Conservation (phyloP, 345 rosid genomes). For the Diplotaxis tenuifolia region DNA sequence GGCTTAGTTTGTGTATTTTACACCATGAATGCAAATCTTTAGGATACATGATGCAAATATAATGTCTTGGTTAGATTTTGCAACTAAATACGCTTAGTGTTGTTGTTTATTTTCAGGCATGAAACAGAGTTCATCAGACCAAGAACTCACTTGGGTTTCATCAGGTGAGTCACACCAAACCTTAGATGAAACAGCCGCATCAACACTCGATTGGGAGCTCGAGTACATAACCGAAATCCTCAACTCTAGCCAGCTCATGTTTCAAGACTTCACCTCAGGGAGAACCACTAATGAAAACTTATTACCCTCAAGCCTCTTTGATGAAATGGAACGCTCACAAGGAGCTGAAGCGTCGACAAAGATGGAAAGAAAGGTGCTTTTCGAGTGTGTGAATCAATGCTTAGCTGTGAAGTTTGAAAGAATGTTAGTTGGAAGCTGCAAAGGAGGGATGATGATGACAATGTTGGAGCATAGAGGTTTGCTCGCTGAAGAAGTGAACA, state of each 20-base stretch:
- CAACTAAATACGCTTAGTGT: conserved; percentile 15
- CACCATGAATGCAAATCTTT: conserved; percentile 8
- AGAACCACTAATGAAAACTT: conserved; percentile 24
- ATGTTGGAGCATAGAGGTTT: conserved; percentile 49
- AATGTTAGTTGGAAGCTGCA: conserved; percentile 51
- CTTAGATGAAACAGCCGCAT: conserved; percentile 28
- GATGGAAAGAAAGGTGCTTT: conserved; percentile 55
- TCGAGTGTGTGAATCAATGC: conserved; percentile 75
- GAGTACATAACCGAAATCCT: conserved; percentile 65
- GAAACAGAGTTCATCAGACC: conserved; percentile 36
- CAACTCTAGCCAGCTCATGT: conserved; percentile 56
- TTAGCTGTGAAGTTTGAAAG: conserved; percentile 57
- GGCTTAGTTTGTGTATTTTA: neutral
- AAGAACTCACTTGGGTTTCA: conserved; percentile 58
- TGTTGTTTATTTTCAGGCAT: conserved; percentile 15
- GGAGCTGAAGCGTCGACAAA: conserved; percentile 35
- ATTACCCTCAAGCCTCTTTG: conserved; percentile 61
- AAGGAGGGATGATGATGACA: conserved; percentile 55
- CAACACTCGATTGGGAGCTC: conserved; percentile 51
- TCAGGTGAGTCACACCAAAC: conserved; percentile 51
- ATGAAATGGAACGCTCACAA: conserved; percentile 57
- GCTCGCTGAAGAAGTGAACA: conserved; percentile 70
- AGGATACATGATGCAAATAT: neutral
- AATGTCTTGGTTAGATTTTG: neutral
- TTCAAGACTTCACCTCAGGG: conserved; percentile 62